Conservation (phyloP, 2,329 filamentous ascomycete species). For the Escovopsis sp. region DNA sequence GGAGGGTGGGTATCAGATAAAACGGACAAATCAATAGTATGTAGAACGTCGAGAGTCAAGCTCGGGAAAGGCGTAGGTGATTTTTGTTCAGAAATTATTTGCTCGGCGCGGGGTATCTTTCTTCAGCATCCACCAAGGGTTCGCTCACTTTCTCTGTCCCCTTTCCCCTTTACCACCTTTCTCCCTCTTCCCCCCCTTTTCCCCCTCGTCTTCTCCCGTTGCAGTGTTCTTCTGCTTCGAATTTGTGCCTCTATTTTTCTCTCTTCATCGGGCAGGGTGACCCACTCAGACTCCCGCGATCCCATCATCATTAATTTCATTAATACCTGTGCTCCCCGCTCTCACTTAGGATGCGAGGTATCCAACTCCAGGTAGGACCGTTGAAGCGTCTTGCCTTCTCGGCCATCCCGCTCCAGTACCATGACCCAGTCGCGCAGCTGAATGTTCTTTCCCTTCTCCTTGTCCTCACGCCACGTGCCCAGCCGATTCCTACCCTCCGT, state of each 20-base stretch:
- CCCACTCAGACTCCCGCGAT: no score
- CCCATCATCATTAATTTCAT: background rate
- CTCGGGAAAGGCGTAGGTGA: no score
- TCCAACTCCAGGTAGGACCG: conserved; percentile 39
- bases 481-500: conserved; percentile 46
- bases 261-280: no score
- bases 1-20: no score
- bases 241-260: no score
- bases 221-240: no score
- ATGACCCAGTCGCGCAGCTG: conserved; percentile 72
- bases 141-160: no score
- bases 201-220: no score
- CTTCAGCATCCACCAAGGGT: conserved; percentile 3
- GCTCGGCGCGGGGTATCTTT: conserved; percentile 18
- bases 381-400: conserved; percentile 47
- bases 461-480: conserved; percentile 66
- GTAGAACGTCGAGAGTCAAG: no score
- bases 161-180: conserved; percentile 1
- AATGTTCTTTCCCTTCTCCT: conserved; percentile 59
- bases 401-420: conserved; percentile 65
- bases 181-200: conserved; percentile 7
- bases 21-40: no score
- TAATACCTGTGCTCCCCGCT: no score
- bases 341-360: conserved; percentile 28
- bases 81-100: conserved; percentile 5